Evolutionary conservation across 2,329 filamentous ascomycete genomes (phyloP).

Genomic region (Colletotrichum plurivorum): DNA sequence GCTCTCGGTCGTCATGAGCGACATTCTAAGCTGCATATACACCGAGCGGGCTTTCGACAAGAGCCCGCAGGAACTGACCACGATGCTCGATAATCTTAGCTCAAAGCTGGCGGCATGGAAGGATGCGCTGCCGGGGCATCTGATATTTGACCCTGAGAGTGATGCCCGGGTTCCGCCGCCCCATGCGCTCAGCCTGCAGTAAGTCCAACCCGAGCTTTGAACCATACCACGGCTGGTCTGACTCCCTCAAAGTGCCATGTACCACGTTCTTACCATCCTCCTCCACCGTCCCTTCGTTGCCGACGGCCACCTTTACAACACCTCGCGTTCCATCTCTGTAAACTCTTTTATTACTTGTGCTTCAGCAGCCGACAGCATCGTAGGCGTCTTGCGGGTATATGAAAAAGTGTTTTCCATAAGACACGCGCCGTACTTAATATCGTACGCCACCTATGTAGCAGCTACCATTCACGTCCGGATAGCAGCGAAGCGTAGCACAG

Average conservation of each 20-base stretch:
- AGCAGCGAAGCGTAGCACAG: conserved; percentile 59
- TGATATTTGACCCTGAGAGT: conserved; percentile 53
- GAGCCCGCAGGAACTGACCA: conserved; percentile 51
- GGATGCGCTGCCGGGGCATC: conserved; percentile 55
- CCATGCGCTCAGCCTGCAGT: conserved; percentile 60
- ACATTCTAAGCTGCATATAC: conserved; percentile 61
- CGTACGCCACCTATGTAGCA: conserved; percentile 69
- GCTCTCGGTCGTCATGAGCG: conserved; percentile 63
- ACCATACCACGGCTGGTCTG: not conserved
- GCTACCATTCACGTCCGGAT: conserved; percentile 67
- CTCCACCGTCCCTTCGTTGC: conserved; percentile 68
- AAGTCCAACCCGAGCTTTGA: conserved; percentile 14
- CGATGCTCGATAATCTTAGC: conserved; percentile 55
- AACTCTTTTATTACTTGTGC: conserved; percentile 62
- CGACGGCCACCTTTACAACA: conserved; percentile 62
- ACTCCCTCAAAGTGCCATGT: conserved; percentile 54
- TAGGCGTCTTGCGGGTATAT: conserved; percentile 59
- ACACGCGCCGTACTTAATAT: conserved; percentile 66
- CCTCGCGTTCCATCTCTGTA: conserved; percentile 55
- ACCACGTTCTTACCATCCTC: conserved; percentile 66
- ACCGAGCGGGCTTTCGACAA: conserved; percentile 56
- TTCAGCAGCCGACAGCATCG: conserved; percentile 60
- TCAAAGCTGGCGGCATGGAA: conserved; percentile 59
- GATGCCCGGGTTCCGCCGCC: conserved; percentile 54
- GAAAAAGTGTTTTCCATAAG: conserved; percentile 60